Evolutionary conservation across 2,329 filamentous ascomycete genomes (phyloP), one percentile per base, ranked within the genome.

Genomic region (Nothophaeocryptopus gaeumannii): DNA sequence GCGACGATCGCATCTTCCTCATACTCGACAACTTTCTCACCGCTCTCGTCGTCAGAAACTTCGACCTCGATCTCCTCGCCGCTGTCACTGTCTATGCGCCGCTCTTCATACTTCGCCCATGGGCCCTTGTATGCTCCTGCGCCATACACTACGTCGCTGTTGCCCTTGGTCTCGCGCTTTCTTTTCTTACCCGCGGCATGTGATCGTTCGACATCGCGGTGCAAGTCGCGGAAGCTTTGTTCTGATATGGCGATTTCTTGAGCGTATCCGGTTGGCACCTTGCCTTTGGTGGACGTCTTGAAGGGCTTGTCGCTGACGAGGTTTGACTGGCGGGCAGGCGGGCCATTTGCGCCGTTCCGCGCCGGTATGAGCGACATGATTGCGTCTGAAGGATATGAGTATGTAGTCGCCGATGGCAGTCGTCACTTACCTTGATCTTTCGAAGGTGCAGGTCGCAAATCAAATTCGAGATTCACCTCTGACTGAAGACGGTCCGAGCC

Each of bases 191-290:
- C 76, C 2, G 61, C 62, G 2, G 62, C 56, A 14, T 62, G 57
- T 40, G 59, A 56, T 54, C 77, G 76, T 61, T 84, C 79, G 53
- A 93, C 81, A 1, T 89, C 90, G 50, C 89, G 85, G 67, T 96
- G 91, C 58, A 93, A 90, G 63, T 82, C 82, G 60, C 89, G 83
- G 68, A 99, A 99, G 0, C 88, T 90, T 56, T 92, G 83, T 64
- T 97, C 93, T 69, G 89, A 95, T 57, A 99, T 83, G 60, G 82
- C 88, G 0, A 88, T 90, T 70, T 99, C 92, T 60, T 93, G 81
- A 2, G 93, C 93, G 62, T 82, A 86, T 9, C 93, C 93, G 0
- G 93, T 96, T 2, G 75, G 75, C 9, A 78, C 74, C 51, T 69
- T 70, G 48, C 75, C 74, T 56, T 67, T 68, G 29, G 69, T 70